A percentile compares a stretch with the other conserved stretches of the same genome.
Conservation (phyloP, 345 rosid genomes). For the Gossypium turneri region DNA sequence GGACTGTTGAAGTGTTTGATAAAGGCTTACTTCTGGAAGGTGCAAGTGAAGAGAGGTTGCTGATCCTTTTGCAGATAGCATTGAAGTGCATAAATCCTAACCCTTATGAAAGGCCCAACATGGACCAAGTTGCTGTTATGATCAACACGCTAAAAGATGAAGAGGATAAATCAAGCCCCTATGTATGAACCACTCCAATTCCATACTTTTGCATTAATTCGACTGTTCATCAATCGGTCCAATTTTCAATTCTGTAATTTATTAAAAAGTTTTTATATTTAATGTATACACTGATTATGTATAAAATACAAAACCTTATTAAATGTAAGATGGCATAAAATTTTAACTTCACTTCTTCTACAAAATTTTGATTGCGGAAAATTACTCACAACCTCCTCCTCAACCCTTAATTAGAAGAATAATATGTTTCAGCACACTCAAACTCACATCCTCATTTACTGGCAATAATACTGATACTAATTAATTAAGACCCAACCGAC, state of each 20-base stretch:
- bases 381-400: rapidly evolving
- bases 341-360: too few relatives aligned
- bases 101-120: conserved; percentile 44
- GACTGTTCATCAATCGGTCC: too few relatives aligned
- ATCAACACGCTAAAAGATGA: conserved; percentile 40
- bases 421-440: rapidly evolving
- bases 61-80: conserved; percentile 45
- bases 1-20: conserved; percentile 65
- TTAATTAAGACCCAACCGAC: too few relatives aligned
- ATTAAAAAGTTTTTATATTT: too few relatives aligned
- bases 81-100: conserved; percentile 40
- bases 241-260: too few relatives aligned
- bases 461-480: too few relatives aligned
- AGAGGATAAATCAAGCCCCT: conserved; percentile 39
- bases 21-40: conserved; percentile 37
- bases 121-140: conserved; percentile 30
- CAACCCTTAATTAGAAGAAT: too few relatives aligned
- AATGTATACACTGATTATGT: too few relatives aligned
- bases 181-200: background rate
- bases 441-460: rapidly evolving
- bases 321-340: too few relatives aligned
- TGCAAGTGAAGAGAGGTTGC: conserved; percentile 53
- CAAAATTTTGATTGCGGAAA: too few relatives aligned
- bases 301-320: too few relatives aligned
- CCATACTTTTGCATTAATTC: too few relatives aligned